phyloP scores from a whole-genome alignment of 352 stramenopile genomes.

The Pythium folliculosum region DNA sequence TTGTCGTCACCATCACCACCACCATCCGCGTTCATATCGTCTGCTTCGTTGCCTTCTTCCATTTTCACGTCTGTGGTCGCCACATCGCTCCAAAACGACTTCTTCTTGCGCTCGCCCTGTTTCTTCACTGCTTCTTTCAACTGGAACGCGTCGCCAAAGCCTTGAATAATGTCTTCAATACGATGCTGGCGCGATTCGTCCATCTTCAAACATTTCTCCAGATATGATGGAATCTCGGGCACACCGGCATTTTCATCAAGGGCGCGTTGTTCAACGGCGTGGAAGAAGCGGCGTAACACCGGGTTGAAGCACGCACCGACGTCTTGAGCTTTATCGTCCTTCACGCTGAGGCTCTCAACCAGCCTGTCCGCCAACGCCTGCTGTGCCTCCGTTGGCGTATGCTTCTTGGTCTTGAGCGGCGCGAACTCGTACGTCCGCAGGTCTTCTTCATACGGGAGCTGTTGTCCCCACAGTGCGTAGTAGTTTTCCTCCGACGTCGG shows the following conservation, averaged over 20 bases:
- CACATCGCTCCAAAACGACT: constrained; percentile 81
- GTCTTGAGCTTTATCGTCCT: constrained; percentile 59
- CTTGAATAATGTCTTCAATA: constrained; percentile 61
- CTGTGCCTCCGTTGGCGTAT: constrained; percentile 54
- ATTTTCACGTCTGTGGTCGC: constrained; percentile 40
- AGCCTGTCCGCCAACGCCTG: constrained; percentile 64
- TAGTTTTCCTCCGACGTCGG: constrained; percentile 49
- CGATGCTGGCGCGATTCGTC: constrained; percentile 43
- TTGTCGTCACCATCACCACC: constrained; percentile 32
- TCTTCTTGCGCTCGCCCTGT: constrained; percentile 67
- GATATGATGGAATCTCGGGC: constrained; percentile 50
- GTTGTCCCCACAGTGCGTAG: constrained; percentile 73
- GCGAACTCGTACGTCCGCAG: constrained; percentile 79
- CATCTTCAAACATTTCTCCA: constrained; percentile 71
- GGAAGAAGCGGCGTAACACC: constrained; percentile 71
- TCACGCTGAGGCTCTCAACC: constrained; percentile 74
- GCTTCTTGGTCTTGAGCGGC: constrained; percentile 55
- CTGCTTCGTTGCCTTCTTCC: constrained; percentile 30
- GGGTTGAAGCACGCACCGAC: constrained; percentile 71
- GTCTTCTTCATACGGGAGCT: constrained; percentile 82
- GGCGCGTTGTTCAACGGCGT: constrained; percentile 57
- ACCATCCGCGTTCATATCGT: constrained; percentile 17
- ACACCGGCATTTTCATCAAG: constrained; percentile 51
- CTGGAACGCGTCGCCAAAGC: constrained; percentile 74
- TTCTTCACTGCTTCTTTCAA: constrained; percentile 77